These are phyloP conservation scores for Lepiota venenata DNA, from an alignment of 768 basidiomycete species.

Conservation along the genomic window DNA sequence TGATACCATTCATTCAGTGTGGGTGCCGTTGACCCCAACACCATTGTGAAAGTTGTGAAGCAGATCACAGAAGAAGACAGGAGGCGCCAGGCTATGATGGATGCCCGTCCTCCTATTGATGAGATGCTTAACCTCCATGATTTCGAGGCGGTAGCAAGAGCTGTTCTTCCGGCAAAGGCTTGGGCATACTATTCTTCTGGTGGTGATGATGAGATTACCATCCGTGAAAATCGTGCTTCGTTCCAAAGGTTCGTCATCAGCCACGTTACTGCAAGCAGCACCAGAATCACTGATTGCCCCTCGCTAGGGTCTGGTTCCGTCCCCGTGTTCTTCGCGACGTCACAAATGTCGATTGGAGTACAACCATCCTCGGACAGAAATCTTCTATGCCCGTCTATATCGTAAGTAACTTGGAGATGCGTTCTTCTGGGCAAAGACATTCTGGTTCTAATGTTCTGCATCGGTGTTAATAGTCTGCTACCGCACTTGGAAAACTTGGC, in stretches of 20 bases:
- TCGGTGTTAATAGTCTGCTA: conserved; percentile 47
- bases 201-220: conserved; percentile 91
- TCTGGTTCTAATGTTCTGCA: neutral
- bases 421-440: neutral
- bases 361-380: conserved; percentile 73
- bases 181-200: conserved; percentile 98
- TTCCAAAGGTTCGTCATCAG: conserved; percentile 67
- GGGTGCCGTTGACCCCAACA: conserved; percentile 67
- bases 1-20: conserved; percentile 36
- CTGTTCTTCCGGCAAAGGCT: conserved; percentile 78
- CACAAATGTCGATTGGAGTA: conserved; percentile 78
- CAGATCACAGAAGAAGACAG: conserved; percentile 70
- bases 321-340: conserved; percentile 90
- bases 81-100: conserved; percentile 57
- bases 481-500: conserved; percentile 92
- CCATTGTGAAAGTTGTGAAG: conserved; percentile 59
- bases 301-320: conserved; percentile 78
- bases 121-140: conserved; percentile 91
- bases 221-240: conserved; percentile 85
- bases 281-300: conserved; percentile 7
- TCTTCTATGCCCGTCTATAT: conserved; percentile 73
- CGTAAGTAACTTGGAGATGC: conserved; percentile 16
- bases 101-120: conserved; percentile 66
- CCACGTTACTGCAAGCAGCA: neutral
- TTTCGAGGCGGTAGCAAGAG: conserved; percentile 87